Conservation (phyloP, 805 yeast genomes). For the Ogataea pini region DNA sequence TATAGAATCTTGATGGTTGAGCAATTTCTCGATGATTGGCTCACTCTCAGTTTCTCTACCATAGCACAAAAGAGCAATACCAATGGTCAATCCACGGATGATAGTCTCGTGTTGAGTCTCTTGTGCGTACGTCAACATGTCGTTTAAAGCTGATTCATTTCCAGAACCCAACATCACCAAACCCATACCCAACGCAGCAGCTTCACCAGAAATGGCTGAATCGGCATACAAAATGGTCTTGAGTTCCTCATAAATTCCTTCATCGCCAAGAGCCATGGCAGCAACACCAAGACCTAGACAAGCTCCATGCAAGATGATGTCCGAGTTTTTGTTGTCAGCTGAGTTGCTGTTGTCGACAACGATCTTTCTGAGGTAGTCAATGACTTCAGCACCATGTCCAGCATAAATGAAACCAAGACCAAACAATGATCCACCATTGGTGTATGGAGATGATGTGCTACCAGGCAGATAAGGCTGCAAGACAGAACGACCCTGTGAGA, state of each 20-base stretch:
- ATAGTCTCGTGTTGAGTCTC: constrained; percentile 97
- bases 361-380: constrained; percentile 73
- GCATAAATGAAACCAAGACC: constrained; percentile 94
- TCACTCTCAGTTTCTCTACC: constrained; percentile 86
- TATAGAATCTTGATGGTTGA: constrained; percentile 75
- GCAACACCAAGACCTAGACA: constrained; percentile 95
- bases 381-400: constrained; percentile 89
- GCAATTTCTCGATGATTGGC: constrained; percentile 59
- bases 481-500: constrained; percentile 84
- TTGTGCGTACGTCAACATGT: constrained; percentile 87
- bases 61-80: constrained; percentile 81
- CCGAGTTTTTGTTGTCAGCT: constrained; percentile 54
- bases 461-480: constrained; percentile 92
- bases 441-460: constrained; percentile 73
- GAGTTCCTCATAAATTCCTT: constrained; percentile 73
- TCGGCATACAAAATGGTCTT: constrained; percentile 84
- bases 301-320: constrained; percentile 92
- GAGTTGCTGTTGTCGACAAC: constrained; percentile 57
- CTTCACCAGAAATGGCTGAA: constrained; percentile 92
- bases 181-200: constrained; percentile 96
- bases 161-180: constrained; percentile 93
- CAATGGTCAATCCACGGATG: constrained; percentile 88
- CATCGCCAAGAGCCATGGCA: constrained; percentile 87
- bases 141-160: constrained; percentile 61
- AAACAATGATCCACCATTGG: constrained; percentile 93